Base-by-base conservation (phyloP, 2,329 filamentous ascomycete genomes). In the Botrytis paeoniae region DNA sequence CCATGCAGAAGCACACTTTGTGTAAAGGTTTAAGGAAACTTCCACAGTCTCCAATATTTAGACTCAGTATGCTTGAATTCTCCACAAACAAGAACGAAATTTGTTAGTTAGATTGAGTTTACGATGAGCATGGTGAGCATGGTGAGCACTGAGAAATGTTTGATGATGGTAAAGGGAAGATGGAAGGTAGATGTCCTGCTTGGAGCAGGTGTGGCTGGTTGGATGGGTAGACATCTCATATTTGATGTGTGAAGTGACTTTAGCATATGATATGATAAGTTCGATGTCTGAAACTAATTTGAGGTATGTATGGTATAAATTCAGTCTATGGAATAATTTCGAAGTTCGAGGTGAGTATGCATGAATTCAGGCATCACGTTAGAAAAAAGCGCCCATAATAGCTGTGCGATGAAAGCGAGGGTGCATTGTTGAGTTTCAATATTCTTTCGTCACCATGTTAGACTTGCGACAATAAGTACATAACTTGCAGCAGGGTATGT, bases 401-500 rank as follows among this genome's bases (percentile, higher is more conserved):
- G 7, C n/a, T 37, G 14, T 54, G 37, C 6, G 22, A 65, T 65
- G 12, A 51, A 51, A 51, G 32, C 20, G 14, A 37, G 29, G 25
- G 7, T n/a, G 1, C 4, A 20, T 10, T 48, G 20, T 37, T n/a
- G 43, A 66, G 12, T 41, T 22, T 9, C 16, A 39, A 16, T 22
- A 32, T 69, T 22, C 12, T 22, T 25, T 6, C 25, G 10, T 48
- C 39, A 9, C 18, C 35, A 45, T 65, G 6, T 7, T 20, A 54
- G n/a, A 22, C 16, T 66, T 43, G 41, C 41, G 51, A 20, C 18
- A 32, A 37, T 25, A 41, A 4, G 51, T 64, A 71, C n/a, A 64
- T 41, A 9, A 10, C 6, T 71, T 9, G 60, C 35, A 64, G 22
- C 6, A 57, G 51, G 60, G 60, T 71, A 71, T 71, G 64, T n/a